phyloP scores from a whole-genome alignment of 1,139 yeast species.

The Entelexis paramagnoliae region DNA sequence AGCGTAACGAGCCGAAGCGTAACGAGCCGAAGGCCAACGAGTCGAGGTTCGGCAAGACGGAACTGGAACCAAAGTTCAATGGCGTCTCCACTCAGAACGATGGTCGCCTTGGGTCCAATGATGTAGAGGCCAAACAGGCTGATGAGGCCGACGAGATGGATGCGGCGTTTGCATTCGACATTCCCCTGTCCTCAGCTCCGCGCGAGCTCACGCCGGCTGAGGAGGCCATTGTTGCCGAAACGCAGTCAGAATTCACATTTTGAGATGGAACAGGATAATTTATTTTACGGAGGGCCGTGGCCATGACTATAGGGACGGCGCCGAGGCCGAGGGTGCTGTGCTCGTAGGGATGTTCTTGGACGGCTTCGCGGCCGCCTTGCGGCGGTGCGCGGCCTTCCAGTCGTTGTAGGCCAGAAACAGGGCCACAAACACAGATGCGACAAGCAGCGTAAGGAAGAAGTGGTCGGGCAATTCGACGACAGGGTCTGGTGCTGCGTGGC shows the following conservation, averaged over 20 bases:
- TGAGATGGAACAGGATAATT: background rate
- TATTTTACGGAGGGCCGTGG: background rate
- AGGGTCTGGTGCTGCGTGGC: slow-evolving; percentile 16
- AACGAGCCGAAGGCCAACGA: too few species aligned
- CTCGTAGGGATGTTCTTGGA: background rate
- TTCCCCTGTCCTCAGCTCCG: slow-evolving; percentile 6
- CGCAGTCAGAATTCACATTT: slow-evolving; percentile 14
- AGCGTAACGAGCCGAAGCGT: too few species aligned
- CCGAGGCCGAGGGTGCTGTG: background rate
- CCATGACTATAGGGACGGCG: background rate
- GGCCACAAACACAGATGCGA: slow-evolving; percentile 18
- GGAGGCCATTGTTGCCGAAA: slow-evolving; percentile 14
- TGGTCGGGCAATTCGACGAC: slow-evolving; percentile 22
- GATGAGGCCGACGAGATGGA: background rate
- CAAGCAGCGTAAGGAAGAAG: slow-evolving; percentile 20
- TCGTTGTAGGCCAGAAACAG: slow-evolving; percentile 19
- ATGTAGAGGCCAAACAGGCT: background rate
- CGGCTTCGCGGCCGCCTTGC: background rate
- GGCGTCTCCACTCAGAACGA: too few species aligned
- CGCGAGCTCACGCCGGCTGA: slow-evolving; percentile 18
- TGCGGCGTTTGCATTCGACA: slow-evolving; percentile 7
- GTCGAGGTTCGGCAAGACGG: too few species aligned
- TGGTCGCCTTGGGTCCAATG: too few species aligned
- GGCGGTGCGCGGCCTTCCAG: slow-evolving; percentile 2
- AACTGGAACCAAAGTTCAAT: too few species aligned